These are phyloP conservation scores for Rhizopus stolonifer DNA, from an alignment of 371 early-diverging fungal genomes.

Conservation along the genomic window DNA sequence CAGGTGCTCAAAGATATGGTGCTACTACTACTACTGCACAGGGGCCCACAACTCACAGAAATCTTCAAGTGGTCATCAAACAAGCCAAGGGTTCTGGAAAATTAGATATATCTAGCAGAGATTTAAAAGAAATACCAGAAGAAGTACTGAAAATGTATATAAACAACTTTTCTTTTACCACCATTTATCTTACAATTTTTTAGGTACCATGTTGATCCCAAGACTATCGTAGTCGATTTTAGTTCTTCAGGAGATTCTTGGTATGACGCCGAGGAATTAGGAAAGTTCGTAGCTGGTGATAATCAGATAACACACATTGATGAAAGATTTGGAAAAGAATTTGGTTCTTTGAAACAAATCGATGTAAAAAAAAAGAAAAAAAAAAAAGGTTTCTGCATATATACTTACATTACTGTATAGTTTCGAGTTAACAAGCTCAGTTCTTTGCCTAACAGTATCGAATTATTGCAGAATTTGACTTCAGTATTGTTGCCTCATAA, in stretches of 20 bases:
- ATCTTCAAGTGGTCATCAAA: constrained; percentile 33
- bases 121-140: constrained; percentile 62
- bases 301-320: constrained; percentile 64
- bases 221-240: constrained; percentile 56
- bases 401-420: too few relatives aligned
- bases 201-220: constrained; percentile 62
- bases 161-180: background rate
- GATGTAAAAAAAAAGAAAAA: constrained; percentile 75
- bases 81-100: constrained; percentile 56
- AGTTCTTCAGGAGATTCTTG: constrained; percentile 50
- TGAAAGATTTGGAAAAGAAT: constrained; percentile 58
- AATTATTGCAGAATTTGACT: constrained; percentile 42
- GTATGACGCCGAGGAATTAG: constrained; percentile 69
- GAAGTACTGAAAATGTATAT: constrained; percentile 61
- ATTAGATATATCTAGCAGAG: constrained; percentile 70
- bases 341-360: constrained; percentile 59
- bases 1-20: constrained; percentile 36
- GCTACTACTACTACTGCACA: constrained; percentile 12
- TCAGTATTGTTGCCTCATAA: constrained; percentile 52
- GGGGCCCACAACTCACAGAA: constrained; percentile 24
- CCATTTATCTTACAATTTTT: too few relatives aligned
- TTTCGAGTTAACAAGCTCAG: constrained; percentile 56
- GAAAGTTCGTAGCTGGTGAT: constrained; percentile 65
- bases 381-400: constrained; percentile 3
- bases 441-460: constrained; percentile 49